Evolutionary conservation across 257 asterid species (phyloP).

Genomic region (Solanum chaucha): DNA sequence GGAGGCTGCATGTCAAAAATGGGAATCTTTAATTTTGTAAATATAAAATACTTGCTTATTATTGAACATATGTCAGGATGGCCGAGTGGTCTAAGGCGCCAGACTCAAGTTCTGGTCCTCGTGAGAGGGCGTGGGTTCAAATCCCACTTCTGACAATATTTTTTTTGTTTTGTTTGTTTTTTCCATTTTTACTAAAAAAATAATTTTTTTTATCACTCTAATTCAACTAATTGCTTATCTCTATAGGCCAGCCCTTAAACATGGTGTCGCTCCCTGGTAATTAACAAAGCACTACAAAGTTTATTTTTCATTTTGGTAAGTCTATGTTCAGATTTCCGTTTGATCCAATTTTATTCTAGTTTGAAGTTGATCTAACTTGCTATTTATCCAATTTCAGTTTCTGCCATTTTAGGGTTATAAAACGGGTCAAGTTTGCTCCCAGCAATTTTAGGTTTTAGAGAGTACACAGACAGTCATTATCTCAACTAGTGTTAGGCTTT

Average conservation of each 20-base stretch:
- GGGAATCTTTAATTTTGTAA: not conserved
- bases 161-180: too few relatives aligned
- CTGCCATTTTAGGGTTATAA: not conserved
- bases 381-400: not conserved
- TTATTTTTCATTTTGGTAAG: not conserved
- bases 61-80: constrained; percentile 24
- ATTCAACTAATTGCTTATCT: not conserved
- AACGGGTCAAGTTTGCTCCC: not conserved
- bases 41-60: fast-evolving
- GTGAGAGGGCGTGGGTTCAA: constrained; percentile 86
- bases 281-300: not conserved
- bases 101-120: constrained; percentile 93
- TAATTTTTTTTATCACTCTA: too few relatives aligned
- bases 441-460: not conserved
- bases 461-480: not conserved
- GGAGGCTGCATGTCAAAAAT: not conserved
- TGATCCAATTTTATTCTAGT: not conserved
- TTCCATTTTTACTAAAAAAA: too few relatives aligned
- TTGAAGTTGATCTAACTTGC: not conserved
- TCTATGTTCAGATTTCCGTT: not conserved
- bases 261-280: not conserved
- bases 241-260: not conserved
- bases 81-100: constrained; percentile 99
- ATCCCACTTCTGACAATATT: constrained; percentile 47
- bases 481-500: not conserved